Evolutionary conservation across 495 filamentous ascomycete genomes (phyloP).

Genomic region (Aspergillus carlsbadensis): DNA sequence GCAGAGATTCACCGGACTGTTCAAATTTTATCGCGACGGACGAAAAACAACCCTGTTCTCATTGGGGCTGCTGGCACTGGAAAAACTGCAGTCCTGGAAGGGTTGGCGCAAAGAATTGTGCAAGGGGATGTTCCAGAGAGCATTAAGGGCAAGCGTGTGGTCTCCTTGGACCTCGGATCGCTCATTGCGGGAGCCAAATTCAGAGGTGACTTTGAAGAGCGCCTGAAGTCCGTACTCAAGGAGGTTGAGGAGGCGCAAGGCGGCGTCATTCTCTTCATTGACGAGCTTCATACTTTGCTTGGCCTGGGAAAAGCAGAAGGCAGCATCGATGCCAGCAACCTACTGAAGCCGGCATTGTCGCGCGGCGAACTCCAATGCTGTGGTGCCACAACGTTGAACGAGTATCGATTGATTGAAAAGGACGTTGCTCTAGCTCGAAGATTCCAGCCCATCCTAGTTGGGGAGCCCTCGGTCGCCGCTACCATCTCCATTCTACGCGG

Average conservation of each 20-base stretch:
- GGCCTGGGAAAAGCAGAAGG: constrained; percentile 94
- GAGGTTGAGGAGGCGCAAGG: constrained; percentile 90
- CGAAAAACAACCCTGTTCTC: constrained; percentile 95
- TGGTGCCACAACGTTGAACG: constrained; percentile 88
- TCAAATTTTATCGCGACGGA: constrained; percentile 86
- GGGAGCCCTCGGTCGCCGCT: constrained; percentile 85
- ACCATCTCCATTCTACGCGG: constrained; percentile 95
- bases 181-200: constrained; percentile 96
- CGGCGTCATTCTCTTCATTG: constrained; percentile 89
- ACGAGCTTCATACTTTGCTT: constrained; percentile 89
- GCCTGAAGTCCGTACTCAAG: constrained; percentile 84
- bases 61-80: constrained; percentile 92
- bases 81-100: constrained; percentile 94
- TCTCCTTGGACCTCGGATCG: constrained; percentile 82
- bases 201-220: constrained; percentile 93
- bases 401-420: constrained; percentile 93
- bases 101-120: constrained; percentile 87
- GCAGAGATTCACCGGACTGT: constrained; percentile 91
- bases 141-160: constrained; percentile 90
- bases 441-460: constrained; percentile 90
- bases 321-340: constrained; percentile 92
- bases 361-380: constrained; percentile 93
- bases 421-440: constrained; percentile 89
- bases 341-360: constrained; percentile 91
- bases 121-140: constrained; percentile 93